Conservation (phyloP, 2,329 filamentous ascomycete genomes). For the Meredithiella fracta region DNA sequence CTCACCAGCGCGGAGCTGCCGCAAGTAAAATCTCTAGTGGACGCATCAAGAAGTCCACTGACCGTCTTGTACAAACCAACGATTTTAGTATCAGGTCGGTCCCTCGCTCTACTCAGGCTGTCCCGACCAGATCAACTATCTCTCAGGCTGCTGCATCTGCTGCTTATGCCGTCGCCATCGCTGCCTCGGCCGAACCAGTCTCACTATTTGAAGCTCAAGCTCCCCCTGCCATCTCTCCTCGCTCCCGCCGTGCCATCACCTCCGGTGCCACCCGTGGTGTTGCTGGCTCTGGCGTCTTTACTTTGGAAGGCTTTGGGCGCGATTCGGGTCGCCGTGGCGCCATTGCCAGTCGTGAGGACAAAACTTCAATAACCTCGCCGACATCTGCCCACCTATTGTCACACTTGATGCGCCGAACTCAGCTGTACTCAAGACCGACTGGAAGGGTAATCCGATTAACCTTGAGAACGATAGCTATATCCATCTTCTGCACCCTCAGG, state of each 20-base stretch:
- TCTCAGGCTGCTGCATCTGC: background rate
- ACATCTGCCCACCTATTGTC: conserved; percentile 54
- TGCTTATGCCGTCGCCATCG: background rate
- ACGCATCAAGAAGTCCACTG: conserved; percentile 6
- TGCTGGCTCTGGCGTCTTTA: conserved; percentile 11
- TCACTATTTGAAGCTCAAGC: background rate
- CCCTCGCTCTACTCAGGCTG: background rate
- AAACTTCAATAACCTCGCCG: conserved; percentile 57
- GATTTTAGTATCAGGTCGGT: background rate
- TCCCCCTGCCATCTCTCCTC: background rate
- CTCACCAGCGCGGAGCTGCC: background rate
- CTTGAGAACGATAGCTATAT: conserved; percentile 55
- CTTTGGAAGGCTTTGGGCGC: conserved; percentile 10
- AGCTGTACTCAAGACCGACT: conserved; percentile 67
- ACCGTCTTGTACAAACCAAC: background rate
- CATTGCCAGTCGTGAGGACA: conserved; percentile 61
- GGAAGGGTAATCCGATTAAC: conserved; percentile 69
- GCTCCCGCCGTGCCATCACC: conserved; percentile 7
- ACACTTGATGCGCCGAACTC: conserved; percentile 45
- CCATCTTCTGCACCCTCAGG: conserved; percentile 58
- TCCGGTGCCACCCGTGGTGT: conserved; percentile 9
- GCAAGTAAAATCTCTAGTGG: background rate
- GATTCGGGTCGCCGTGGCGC: conserved; percentile 19
- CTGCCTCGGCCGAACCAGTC: conserved; percentile 2
- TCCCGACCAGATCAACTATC: background rate